Evolutionary conservation across 73 alveolate genomes (phyloP), one percentile per base, ranked within the genome.

Genomic region (Paramecium tetraurelia): DNA sequence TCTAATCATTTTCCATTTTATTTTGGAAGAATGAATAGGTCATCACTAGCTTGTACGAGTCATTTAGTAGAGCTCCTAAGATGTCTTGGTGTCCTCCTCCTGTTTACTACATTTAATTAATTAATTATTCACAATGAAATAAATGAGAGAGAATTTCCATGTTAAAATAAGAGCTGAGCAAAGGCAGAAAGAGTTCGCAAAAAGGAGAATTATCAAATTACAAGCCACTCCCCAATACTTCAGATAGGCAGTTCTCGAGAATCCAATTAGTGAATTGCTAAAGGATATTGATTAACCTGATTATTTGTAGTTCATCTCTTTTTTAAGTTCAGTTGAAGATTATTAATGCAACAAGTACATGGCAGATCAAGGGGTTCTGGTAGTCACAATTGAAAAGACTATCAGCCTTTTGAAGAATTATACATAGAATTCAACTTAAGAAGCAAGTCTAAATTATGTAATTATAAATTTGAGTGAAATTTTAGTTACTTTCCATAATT

Each of bases 1-100:
- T 94, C 31, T 76, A 83, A 24, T 93, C 98, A 58, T 94, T 69
- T n/a, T 95, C 95, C 77, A 94, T 92, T 43, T 85, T 85, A 29
- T 77, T 87, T 68, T 93, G 85, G 93, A 96, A 95, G 92, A 93
- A 94, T 18, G 96, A 95, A 69, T 75, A 75, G 18, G 87, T 33
- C 87, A 75, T 75, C 8, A 76, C 89, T 58, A 76, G 11, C 46
- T 77, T 77, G 21, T 77, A 41, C 1, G 75, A 77, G 35, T 77
- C 89, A 22, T 24, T 10, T 36, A 77, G 24, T 10, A 71, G 48
- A 46, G 50, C 53, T 41, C 40, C 29, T 33, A 77, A 41, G 3
- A 46, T 77, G 12, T 21, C 41, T 76, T 27, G 31, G 20, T 76
- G 35, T 33, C n/a, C 29, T 50, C 63, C 29, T 50, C 29, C 63